These are phyloP conservation scores for Cystobasidiaceae sp. DNA, from an alignment of 1,284 basidiomycete species.

Conservation along the genomic window DNA sequence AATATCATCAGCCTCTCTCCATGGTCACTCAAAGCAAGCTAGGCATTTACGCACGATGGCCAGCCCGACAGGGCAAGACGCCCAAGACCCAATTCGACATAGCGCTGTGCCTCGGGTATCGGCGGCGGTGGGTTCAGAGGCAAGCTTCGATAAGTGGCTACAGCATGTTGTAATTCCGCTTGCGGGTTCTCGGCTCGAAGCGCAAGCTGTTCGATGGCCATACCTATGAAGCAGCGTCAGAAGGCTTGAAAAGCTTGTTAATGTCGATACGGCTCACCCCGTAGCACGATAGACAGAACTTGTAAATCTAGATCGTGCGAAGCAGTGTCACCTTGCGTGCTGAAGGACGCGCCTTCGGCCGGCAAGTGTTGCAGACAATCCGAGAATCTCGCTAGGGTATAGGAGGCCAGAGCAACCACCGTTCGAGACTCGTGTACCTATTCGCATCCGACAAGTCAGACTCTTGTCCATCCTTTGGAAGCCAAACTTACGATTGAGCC, in stretches of 20 bases:
- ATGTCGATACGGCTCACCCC: neutral
- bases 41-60: neutral
- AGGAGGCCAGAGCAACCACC: slow-evolving; percentile 7
- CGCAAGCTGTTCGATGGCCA: slow-evolving; percentile 10
- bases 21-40: too few relatives aligned
- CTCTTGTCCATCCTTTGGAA: too few relatives aligned
- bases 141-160: slow-evolving; percentile 10
- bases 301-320: slow-evolving; percentile 28
- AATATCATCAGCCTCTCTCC: too few relatives aligned
- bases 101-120: slow-evolving; percentile 27
- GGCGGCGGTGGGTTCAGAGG: slow-evolving; percentile 20
- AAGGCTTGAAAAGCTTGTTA: neutral
- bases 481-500: neutral
- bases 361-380: neutral
- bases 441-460: too few relatives aligned
- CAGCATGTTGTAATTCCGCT: neutral
- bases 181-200: neutral
- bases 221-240: neutral
- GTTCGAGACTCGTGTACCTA: slow-evolving; percentile 5
- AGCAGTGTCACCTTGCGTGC: neutral
- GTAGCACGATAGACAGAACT: slow-evolving; percentile 10
- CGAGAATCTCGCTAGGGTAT: neutral
- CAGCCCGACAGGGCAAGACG: slow-evolving; percentile 2
- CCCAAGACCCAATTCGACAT: slow-evolving; percentile 14
- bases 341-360: neutral